Conservation (phyloP, 495 filamentous ascomycete genomes). For the Podospora didyma region DNA sequence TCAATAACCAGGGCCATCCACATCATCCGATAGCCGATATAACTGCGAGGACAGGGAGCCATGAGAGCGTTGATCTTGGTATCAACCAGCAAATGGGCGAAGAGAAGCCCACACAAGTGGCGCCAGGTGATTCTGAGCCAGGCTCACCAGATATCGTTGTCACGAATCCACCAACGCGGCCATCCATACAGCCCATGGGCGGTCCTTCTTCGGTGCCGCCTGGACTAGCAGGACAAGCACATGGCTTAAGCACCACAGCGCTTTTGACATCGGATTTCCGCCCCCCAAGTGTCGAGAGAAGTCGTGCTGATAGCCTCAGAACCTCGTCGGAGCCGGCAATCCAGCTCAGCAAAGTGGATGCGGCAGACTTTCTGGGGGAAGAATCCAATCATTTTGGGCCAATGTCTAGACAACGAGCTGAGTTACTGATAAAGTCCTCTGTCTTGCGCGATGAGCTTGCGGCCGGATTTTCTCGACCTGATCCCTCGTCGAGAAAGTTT, state of each 20-base stretch:
- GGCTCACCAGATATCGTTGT: constrained; percentile 35
- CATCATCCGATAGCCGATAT: background rate
- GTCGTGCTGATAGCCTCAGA: constrained; percentile 13
- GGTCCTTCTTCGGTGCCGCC: constrained; percentile 13
- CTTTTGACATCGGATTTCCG: constrained; percentile 22
- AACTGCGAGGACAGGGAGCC: background rate
- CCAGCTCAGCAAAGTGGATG: constrained; percentile 1
- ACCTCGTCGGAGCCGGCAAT: constrained; percentile 29
- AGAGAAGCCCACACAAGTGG: background rate
- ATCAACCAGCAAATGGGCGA: constrained; percentile 21
- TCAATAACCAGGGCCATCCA: background rate
- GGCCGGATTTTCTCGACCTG: constrained; percentile 37
- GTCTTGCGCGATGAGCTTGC: constrained; percentile 22
- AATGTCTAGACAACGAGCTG: constrained; percentile 16
- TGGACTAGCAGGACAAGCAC: background rate
- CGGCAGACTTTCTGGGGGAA: background rate
- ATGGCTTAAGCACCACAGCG: background rate
- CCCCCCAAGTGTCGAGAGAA: constrained; percentile 27
- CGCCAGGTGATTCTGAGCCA: constrained; percentile 2
- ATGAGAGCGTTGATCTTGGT: constrained; percentile 7
- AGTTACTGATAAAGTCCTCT: constrained; percentile 12
- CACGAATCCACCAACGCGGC: constrained; percentile 24
- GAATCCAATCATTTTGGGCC: constrained; percentile 13
- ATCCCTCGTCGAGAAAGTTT: constrained; percentile 42
- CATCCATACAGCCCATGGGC: constrained; percentile 15